phyloP scores from a whole-genome alignment of 108 stramenopile genomes.

The Skeletonema costatum region DNA sequence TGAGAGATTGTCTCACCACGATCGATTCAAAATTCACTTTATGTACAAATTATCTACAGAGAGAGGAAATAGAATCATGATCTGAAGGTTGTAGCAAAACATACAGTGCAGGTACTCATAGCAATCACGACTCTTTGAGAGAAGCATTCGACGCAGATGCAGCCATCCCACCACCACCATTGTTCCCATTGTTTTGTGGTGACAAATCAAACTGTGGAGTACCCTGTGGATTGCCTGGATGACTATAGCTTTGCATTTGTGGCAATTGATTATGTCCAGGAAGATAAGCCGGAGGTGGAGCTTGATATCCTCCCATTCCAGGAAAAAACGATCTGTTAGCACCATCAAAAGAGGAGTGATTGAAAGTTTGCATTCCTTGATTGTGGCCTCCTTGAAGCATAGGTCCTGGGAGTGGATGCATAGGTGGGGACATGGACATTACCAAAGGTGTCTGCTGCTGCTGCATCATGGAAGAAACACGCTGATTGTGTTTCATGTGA shows the following conservation, averaged over 20 bases:
- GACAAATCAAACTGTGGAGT: not conserved
- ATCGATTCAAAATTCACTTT: too few relatives aligned
- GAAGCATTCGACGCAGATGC: not conserved
- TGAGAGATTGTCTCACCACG: too few relatives aligned
- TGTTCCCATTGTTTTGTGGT: not conserved
- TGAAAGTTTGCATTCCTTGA: not conserved
- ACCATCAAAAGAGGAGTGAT: not conserved
- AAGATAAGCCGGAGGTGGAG: not conserved
- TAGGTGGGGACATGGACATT: too few relatives aligned
- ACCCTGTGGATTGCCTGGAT: not conserved
- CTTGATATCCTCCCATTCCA: not conserved
- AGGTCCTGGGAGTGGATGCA: not conserved
- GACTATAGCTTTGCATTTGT: not conserved
- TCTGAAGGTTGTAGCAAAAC: too few relatives aligned
- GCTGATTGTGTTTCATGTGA: slow-evolving; percentile 11
- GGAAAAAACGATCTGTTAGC: not conserved
- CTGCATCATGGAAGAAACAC: not conserved
- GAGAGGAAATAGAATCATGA: too few relatives aligned
- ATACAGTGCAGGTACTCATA: too few relatives aligned
- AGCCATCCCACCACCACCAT: not conserved
- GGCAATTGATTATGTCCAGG: not conserved
- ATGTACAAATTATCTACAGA: not conserved
- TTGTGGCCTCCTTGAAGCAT: not conserved
- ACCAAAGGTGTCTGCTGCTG: not conserved
- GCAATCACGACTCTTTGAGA: not conserved